Conservation (phyloP, 2,329 filamentous ascomycete species). For the Chaetomium olivaceum region DNA sequence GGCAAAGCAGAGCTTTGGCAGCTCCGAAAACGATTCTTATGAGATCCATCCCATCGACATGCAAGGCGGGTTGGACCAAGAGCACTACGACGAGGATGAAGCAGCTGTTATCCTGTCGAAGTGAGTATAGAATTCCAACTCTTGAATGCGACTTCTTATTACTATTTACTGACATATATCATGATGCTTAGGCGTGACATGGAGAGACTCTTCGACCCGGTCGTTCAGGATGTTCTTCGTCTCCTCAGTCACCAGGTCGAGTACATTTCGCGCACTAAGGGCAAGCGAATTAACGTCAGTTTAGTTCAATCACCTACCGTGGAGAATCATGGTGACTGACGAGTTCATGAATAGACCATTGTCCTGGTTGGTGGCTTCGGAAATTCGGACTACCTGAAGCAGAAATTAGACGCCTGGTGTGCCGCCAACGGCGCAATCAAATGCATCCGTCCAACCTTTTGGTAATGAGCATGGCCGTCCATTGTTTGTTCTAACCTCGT, state of each 20-base stretch:
- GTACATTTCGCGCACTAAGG: neutral
- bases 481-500: neutral
- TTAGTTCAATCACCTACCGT: neutral
- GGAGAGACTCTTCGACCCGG: neutral
- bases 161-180: too few relatives aligned
- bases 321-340: neutral
- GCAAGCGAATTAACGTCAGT: constrained; percentile 6
- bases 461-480: neutral
- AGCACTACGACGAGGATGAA: constrained; percentile 7
- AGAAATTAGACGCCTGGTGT: constrained; percentile 1
- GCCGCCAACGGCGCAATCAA: constrained; percentile 3
- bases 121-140: neutral
- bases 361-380: constrained; percentile 12
- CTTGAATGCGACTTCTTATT: too few relatives aligned
- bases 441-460: constrained; percentile 8
- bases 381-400: constrained; percentile 13
- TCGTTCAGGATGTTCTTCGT: neutral
- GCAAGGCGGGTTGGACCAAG: neutral
- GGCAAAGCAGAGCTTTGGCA: constrained; percentile 9
- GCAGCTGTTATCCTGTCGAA: constrained; percentile 7
- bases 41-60: constrained; percentile 11
- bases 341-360: neutral
- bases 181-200: neutral
- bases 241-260: constrained; percentile 3
- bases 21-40: constrained; percentile 1